Conservation (phyloP, 306 rosid genomes). For the Delonix regia region DNA sequence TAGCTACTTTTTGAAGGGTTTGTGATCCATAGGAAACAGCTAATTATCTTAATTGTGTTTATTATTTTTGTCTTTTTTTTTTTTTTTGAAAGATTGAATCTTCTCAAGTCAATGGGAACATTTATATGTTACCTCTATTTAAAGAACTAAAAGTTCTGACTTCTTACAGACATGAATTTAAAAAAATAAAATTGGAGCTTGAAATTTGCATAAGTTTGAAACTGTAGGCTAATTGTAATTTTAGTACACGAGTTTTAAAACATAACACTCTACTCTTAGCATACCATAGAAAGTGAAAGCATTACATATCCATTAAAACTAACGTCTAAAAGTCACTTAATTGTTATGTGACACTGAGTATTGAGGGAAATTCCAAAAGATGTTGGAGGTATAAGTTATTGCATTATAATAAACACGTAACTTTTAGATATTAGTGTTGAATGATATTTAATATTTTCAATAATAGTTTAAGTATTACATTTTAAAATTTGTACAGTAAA, state of each 20-base stretch:
- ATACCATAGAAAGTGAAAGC: no score
- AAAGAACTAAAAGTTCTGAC: neutral
- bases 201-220: neutral
- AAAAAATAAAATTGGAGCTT: neutral
- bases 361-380: no score
- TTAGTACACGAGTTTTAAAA: no score
- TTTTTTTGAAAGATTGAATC: neutral
- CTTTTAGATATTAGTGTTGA: neutral
- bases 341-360: no score
- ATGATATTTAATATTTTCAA: neutral
- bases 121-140: neutral
- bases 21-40: neutral
- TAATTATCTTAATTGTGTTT: neutral
- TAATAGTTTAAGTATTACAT: neutral
- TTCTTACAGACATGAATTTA: neutral
- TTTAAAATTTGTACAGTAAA: neutral
- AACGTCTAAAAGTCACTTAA: no score
- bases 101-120: neutral
- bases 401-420: no score
- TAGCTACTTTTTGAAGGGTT: no score
- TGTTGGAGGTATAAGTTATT: no score
- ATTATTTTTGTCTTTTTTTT: neutral
- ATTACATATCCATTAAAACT: no score
- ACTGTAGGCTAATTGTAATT: no score
- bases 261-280: no score